Base-by-base conservation (phyloP, 805 yeast species). In the Starmerella vitae region DNA sequence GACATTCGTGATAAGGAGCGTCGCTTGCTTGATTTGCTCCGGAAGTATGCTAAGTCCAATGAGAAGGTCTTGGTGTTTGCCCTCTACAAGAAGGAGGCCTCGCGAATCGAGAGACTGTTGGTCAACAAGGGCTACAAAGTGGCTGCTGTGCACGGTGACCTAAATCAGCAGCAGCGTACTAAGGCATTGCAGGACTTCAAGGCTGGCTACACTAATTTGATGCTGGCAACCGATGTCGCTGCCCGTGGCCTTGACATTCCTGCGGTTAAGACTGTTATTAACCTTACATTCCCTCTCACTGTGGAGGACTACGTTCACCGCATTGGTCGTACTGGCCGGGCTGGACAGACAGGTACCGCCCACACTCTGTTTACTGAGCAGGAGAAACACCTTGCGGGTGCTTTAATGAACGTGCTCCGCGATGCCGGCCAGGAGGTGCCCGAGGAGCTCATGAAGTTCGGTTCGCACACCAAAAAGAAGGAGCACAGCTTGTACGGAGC, bases 401-500 rank as follows among this genome's bases (percentile, higher is more conserved):
- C 93, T 3, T 67, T 91, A 50, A 78, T 82, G 64, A 91, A 91
- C 58, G 86, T 91, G 30, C 67, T 91, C 53, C 72, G 93, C 50
- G 94, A 93, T 49, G 98, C 97, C 17, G 74, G 78, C 61, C 98
- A 91, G 65, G 77, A 78, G 1, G 97, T 91, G 43, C 99, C 99
- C 7, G 95, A 82, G 38, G 97, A 85, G 41, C 67, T 91, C 56
- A 70, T 83, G 58, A 88, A 86, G 61, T 91, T 88, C 53, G 99
- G 99, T 35, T 85, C 95, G 5, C 97, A 91, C 63, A 91, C 97
- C 9, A 91, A 91, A 64, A 88, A 86, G 78, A 91, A 91, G 68
- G 86, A 84, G 48, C 98, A 91, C 57, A 75, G 88, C 48, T 95
- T 88, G n/a, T 91, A 91, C 54, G 99, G 99, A 49, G 96, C 97